These are phyloP conservation scores for Sarcomyxa edulis DNA, from an alignment of 768 basidiomycete species.

Conservation along the genomic window DNA sequence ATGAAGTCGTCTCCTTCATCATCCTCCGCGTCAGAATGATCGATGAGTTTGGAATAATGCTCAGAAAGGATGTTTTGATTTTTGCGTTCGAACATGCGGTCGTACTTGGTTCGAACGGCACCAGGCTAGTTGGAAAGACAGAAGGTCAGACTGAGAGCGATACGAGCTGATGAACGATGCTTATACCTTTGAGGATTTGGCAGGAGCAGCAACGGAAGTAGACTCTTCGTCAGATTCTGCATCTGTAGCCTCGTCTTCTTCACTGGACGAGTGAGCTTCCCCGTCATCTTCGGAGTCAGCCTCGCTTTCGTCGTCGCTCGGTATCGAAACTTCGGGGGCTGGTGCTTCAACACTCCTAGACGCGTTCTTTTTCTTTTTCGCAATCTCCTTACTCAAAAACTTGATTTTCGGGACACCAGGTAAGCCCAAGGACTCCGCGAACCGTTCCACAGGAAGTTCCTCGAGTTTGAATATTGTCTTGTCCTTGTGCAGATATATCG, in stretches of 20 bases:
- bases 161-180: too few relatives aligned
- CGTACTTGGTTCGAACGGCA: slow-evolving; percentile 91
- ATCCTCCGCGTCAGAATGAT: slow-evolving; percentile 43
- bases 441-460: slow-evolving; percentile 76
- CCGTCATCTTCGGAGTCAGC: slow-evolving; percentile 13
- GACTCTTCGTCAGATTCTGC: slow-evolving; percentile 16
- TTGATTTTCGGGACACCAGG: slow-evolving; percentile 96
- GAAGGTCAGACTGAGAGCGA: background rate
- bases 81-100: slow-evolving; percentile 95
- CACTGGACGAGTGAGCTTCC: slow-evolving; percentile 10
- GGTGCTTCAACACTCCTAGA: slow-evolving; percentile 38
- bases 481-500: slow-evolving; percentile 89
- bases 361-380: slow-evolving; percentile 75
- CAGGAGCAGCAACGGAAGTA: slow-evolving; percentile 10
- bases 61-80: slow-evolving; percentile 90
- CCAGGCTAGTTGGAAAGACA: slow-evolving; percentile 20
- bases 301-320: slow-evolving; percentile 14
- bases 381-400: slow-evolving; percentile 62
- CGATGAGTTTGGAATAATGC: slow-evolving; percentile 86
- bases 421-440: slow-evolving; percentile 85
- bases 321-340: slow-evolving; percentile 23
- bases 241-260: slow-evolving; percentile 12
- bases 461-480: slow-evolving; percentile 88
- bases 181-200: slow-evolving; percentile 38
- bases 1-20: slow-evolving; percentile 80